Conservation (phyloP, 2,329 filamentous ascomycete species). For the Amesomyces nigricolor region DNA sequence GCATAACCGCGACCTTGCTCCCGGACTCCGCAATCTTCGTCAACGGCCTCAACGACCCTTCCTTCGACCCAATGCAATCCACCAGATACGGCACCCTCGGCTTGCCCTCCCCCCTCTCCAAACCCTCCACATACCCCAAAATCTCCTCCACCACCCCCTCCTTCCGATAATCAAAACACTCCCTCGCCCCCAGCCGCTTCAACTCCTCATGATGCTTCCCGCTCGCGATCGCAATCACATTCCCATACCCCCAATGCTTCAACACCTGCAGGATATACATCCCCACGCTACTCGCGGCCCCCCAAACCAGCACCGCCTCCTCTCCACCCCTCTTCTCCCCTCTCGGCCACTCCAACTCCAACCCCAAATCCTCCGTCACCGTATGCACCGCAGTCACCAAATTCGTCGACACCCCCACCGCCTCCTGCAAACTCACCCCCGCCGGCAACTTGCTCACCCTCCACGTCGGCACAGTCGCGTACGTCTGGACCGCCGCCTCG, state of each 20-base stretch:
- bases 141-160: constrained; percentile 34
- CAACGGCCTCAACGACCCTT: constrained; percentile 44
- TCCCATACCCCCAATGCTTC: constrained; percentile 46
- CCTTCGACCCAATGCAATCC: constrained; percentile 50
- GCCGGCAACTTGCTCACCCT: constrained; percentile 42
- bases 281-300: constrained; percentile 48
- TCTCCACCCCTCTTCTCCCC: constrained; percentile 22
- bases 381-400: constrained; percentile 56
- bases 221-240: constrained; percentile 45
- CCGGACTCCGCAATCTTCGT: constrained; percentile 45
- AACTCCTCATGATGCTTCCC: constrained; percentile 41
- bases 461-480: constrained; percentile 37
- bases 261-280: constrained; percentile 46
- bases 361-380: constrained; percentile 41
- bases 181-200: constrained; percentile 39
- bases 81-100: constrained; percentile 41
- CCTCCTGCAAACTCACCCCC: constrained; percentile 38
- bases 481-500: constrained; percentile 37
- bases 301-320: constrained; percentile 45
- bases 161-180: constrained; percentile 44
- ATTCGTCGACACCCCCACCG: constrained; percentile 52
- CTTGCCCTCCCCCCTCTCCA: constrained; percentile 2
- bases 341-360: constrained; percentile 54
- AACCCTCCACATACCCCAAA: constrained; percentile 24
- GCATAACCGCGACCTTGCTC: constrained; percentile 50